Evolutionary conservation across 2,329 filamentous ascomycete species (phyloP).

Genomic region (Phyllosticta capitalensis): DNA sequence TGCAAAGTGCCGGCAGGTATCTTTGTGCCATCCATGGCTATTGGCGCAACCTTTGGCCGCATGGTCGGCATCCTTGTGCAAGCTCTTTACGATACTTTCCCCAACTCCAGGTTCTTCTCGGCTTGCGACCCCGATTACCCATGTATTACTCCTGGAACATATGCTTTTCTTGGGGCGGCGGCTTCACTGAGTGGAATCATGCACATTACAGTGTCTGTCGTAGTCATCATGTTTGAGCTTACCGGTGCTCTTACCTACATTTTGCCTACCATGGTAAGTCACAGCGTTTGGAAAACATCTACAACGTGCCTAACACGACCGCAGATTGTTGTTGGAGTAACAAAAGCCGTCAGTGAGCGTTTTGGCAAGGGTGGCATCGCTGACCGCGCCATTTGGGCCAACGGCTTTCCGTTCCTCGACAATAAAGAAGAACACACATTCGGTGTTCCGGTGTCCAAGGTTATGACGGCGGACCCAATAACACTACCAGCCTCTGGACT

Average conservation of each 20-base stretch:
- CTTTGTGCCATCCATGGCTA: slow-evolving; percentile 96
- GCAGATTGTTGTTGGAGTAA: slow-evolving; percentile 86
- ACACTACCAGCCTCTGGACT: slow-evolving; percentile 66
- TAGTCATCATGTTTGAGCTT: slow-evolving; percentile 98
- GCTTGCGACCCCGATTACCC: slow-evolving; percentile 84
- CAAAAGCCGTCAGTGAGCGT: slow-evolving; percentile 81
- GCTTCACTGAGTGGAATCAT: slow-evolving; percentile 92
- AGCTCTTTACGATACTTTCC: slow-evolving; percentile 74
- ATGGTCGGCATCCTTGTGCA: slow-evolving; percentile 94
- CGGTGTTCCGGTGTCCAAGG: slow-evolving; percentile 82
- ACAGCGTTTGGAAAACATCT: neutral
- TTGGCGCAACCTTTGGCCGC: slow-evolving; percentile 87
- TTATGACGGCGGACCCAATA: slow-evolving; percentile 72
- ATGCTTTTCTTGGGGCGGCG: slow-evolving; percentile 87
- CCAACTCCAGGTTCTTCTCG: slow-evolving; percentile 73
- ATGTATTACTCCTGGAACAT: slow-evolving; percentile 95
- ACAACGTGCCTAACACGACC: neutral
- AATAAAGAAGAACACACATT: slow-evolving; percentile 97
- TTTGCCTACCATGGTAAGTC: slow-evolving; percentile 73
- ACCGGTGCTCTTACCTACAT: slow-evolving; percentile 97
- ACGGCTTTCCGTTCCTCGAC: slow-evolving; percentile 91
- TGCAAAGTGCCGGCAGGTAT: slow-evolving; percentile 97
- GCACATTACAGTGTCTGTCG: slow-evolving; percentile 93
- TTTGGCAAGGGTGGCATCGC: slow-evolving; percentile 96
- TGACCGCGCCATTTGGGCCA: slow-evolving; percentile 98